These are phyloP conservation scores for Penicillium glabrum DNA, from an alignment of 2,329 filamentous ascomycete genomes.

Conservation along the genomic window DNA sequence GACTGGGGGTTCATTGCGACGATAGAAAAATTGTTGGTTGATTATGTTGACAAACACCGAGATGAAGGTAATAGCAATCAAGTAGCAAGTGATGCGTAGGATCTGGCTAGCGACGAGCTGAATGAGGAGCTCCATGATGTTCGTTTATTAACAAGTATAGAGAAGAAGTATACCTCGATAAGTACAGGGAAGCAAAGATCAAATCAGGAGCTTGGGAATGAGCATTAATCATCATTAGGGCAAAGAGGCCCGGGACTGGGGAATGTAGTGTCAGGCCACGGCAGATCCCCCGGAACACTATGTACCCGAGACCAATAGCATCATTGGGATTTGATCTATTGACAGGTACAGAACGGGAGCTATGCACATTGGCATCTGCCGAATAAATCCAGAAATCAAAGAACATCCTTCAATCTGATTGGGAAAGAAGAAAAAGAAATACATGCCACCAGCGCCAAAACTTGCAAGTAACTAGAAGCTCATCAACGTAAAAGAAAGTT, in stretches of 20 bases:
- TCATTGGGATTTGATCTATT: background rate
- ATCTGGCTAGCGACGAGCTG: constrained; percentile 17
- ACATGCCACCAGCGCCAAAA: background rate
- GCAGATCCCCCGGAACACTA: constrained; percentile 11
- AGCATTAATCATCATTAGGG: constrained; percentile 19
- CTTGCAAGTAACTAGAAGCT: constrained; percentile 7
- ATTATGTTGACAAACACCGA: constrained; percentile 74
- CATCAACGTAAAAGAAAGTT: constrained; percentile 16
- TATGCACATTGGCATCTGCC: background rate
- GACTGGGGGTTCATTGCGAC: constrained; percentile 72
- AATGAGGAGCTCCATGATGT: constrained; percentile 15
- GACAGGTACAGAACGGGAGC: background rate
- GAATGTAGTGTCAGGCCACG: constrained; percentile 13
- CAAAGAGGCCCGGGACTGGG: background rate
- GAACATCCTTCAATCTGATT: background rate
- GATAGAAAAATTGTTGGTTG: constrained; percentile 72
- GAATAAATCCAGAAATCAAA: background rate
- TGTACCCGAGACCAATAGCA: constrained; percentile 5
- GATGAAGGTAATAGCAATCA: constrained; percentile 46
- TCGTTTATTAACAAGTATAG: background rate
- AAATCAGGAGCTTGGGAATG: constrained; percentile 19
- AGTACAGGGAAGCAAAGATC: constrained; percentile 2
- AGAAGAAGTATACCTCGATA: background rate
- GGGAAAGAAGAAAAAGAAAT: constrained; percentile 4
- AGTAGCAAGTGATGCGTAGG: constrained; percentile 12